These are phyloP conservation scores for Lentithecium fluviatile DNA, from an alignment of 495 filamentous ascomycete genomes.

Conservation along the genomic window DNA sequence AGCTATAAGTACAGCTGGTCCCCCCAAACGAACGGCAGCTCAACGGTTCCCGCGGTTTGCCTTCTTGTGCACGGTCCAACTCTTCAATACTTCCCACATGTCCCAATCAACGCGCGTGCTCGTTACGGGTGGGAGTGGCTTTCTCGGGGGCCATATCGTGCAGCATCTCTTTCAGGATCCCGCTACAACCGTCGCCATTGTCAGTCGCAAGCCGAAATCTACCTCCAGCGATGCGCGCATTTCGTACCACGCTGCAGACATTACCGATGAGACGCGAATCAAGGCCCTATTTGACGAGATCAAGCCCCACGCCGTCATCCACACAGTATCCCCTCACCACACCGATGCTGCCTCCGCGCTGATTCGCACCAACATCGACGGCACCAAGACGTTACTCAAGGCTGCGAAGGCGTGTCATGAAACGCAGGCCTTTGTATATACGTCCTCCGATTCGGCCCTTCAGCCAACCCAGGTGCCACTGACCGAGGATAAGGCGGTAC, in stretches of 20 bases:
- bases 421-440: slow-evolving; percentile 39
- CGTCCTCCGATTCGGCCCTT: slow-evolving; percentile 33
- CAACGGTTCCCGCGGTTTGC: no score
- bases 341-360: background rate
- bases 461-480: slow-evolving; percentile 10
- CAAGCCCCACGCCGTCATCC: slow-evolving; percentile 37
- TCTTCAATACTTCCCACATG: no score
- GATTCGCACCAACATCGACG: slow-evolving; percentile 27
- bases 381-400: slow-evolving; percentile 33
- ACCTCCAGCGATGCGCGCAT: slow-evolving; percentile 9
- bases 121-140: slow-evolving; percentile 69
- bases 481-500: slow-evolving; percentile 31
- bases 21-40: no score
- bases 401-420: slow-evolving; percentile 18
- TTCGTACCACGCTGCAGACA: slow-evolving; percentile 33
- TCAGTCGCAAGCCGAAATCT: slow-evolving; percentile 32
- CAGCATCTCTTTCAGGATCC: slow-evolving; percentile 51
- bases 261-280: slow-evolving; percentile 19
- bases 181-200: slow-evolving; percentile 25
- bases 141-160: slow-evolving; percentile 70
- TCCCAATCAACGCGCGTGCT: slow-evolving; percentile 44
- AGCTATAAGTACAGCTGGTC: no score
- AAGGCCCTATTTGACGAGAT: slow-evolving; percentile 30
- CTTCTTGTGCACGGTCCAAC: no score
- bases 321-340: slow-evolving; percentile 35